Percentiles rank a stretch among this genome's conserved stretches.
Evolutionary conservation across 2,329 filamentous ascomycete genomes (phyloP).

Genomic region (Pezicula radicicola): DNA sequence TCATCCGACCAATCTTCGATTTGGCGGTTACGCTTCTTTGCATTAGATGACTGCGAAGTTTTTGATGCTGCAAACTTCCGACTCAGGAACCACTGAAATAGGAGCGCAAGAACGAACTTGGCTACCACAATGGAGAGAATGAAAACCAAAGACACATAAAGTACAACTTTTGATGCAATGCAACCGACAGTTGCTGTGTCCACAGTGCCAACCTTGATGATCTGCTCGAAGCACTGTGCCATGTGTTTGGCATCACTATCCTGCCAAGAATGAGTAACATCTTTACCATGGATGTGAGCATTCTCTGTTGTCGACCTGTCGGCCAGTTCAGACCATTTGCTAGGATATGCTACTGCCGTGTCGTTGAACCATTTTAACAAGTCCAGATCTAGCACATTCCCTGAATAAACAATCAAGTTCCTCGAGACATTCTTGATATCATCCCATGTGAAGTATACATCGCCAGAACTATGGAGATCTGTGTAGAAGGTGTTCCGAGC

Average conservation of each 20-base stretch:
- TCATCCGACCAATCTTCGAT: slow-evolving; percentile 99
- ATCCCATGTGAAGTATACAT: slow-evolving; percentile 95
- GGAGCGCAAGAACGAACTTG: slow-evolving; percentile 83
- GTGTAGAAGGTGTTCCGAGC: slow-evolving; percentile 75
- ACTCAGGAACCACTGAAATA: slow-evolving; percentile 96
- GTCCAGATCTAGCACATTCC: slow-evolving; percentile 86
- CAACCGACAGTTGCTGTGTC: slow-evolving; percentile 96
- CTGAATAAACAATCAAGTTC: slow-evolving; percentile 92
- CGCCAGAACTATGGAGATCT: slow-evolving; percentile 63
- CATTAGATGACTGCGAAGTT: slow-evolving; percentile 77
- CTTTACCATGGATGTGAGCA: slow-evolving; percentile 70
- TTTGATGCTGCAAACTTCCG: slow-evolving; percentile 80
- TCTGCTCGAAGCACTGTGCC: slow-evolving; percentile 85
- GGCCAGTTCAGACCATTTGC: slow-evolving; percentile 76
- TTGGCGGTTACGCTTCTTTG: slow-evolving; percentile 82
- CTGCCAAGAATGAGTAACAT: slow-evolving; percentile 87
- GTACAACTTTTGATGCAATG: slow-evolving; percentile 94
- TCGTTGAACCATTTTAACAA: slow-evolving; percentile 88
- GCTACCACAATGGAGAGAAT: slow-evolving; percentile 85
- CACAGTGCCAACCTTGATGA: slow-evolving; percentile 92
- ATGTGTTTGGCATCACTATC: slow-evolving; percentile 73
- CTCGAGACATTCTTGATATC: slow-evolving; percentile 86
- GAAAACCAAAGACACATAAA: slow-evolving; percentile 89
- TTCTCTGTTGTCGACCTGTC: slow-evolving; percentile 60
- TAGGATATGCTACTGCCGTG: slow-evolving; percentile 71